Evolutionary conservation across 2,329 filamentous ascomycete genomes (phyloP).

Genomic region (Colletotrichum graminicola): DNA sequence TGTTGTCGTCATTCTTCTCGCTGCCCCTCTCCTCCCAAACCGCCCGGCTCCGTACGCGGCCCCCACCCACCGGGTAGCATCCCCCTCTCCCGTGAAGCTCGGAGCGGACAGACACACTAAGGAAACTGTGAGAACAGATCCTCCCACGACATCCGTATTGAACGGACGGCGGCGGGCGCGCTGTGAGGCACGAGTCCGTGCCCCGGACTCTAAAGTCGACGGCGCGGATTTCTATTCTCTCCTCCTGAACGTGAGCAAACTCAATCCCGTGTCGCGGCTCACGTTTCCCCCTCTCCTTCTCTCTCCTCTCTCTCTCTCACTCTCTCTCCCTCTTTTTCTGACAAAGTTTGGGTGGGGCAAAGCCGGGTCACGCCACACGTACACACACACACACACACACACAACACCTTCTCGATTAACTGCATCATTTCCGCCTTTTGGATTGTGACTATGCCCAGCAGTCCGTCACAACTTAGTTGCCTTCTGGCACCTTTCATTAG

Average conservation of each 20-base stretch:
- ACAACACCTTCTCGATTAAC: not conserved
- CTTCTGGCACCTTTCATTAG: not conserved
- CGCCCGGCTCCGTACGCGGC: not conserved
- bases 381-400: not conserved
- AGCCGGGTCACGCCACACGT: not conserved
- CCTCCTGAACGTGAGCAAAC: not conserved
- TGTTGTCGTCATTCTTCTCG: not conserved
- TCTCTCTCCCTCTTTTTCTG: not conserved
- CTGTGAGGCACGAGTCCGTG: not conserved
- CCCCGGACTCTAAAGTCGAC: not conserved
- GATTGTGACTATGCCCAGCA: not conserved
- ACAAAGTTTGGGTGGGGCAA: not conserved
- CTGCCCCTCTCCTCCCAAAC: not conserved
- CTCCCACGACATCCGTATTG: not conserved
- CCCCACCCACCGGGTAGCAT: not conserved
- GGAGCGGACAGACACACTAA: not conserved
- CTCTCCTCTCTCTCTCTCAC: not conserved
- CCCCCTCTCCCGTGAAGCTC: not conserved
- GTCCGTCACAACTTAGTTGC: not conserved
- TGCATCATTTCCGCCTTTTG: not conserved
- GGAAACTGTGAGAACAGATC: not conserved
- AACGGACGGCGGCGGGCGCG: constrained; percentile 6
- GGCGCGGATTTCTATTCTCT: not conserved
- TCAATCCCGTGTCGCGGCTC: constrained; percentile 5
- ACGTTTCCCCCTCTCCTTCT: not conserved